Evolutionary conservation across 495 filamentous ascomycete genomes (phyloP), one percentile per base, ranked within the genome.

Genomic region (Astrothelium macrocarpum): DNA sequence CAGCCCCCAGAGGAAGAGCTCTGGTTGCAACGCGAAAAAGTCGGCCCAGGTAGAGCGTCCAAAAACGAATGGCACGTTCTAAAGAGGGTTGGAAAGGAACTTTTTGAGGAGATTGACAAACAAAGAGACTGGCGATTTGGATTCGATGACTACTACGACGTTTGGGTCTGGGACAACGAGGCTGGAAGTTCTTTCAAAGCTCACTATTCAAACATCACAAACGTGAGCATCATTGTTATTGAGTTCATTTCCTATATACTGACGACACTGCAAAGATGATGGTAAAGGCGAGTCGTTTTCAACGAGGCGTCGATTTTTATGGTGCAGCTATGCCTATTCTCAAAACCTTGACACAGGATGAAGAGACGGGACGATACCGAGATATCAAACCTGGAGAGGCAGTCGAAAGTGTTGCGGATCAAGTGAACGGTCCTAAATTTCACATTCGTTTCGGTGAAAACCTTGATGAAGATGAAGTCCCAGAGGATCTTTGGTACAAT

Each of bases 101-200:
- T 80, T 59, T 79, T 78, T 46, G 72, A 76, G 2, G 65, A 72
- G 49, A 73, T 78, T 49, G 76, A 79, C 18, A 59, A 63, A 4
- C 61, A 70, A 14, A 63, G 79, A 39, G 65, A 75, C 39, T 83
- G 79, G 79, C 72, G 72, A 32, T 76, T 82, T 32, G 71, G 71
- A 14, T 82, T 82, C 63, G 72, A 77, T 29, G 76, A 80, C 26
- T 81, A 79, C 64, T 78, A 79, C 62, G 80, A 82, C 66, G 70
- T 84, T 29, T 79, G 77, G 60, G 68, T 84, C 11, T 81, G 79
- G 79, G 77, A 81, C 63, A 74, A 75, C 32, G 70, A 66, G n/a
- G 73, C 80, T 18, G 75, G 75, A 7, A 28, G 71, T 5, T 49
- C 43, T 20, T 49, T 11, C 43, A 11, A 46, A 29, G 70, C 59